Percentiles rank a stretch among this genome's conserved stretches.
phyloP scores from a whole-genome alignment of 352 stramenopile genomes.

The Phytophthora pini region DNA sequence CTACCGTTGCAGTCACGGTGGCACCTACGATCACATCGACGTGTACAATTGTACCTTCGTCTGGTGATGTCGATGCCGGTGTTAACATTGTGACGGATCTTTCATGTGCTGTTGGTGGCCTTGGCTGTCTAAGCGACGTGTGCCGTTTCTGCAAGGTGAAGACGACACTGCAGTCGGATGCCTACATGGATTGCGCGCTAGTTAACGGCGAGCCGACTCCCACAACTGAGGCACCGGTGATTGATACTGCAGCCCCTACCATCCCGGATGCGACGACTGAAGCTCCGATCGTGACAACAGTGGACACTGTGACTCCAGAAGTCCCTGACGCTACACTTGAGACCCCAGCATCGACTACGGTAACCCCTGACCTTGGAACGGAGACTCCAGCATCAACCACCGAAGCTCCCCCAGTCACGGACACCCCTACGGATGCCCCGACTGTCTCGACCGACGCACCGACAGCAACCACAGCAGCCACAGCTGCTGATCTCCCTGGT shows the following conservation, averaged over 20 bases:
- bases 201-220: slow-evolving; percentile 6
- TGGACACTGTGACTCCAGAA: not conserved
- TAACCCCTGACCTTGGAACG: not conserved
- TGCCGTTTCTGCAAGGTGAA: slow-evolving; percentile 50
- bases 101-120: slow-evolving; percentile 29
- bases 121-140: slow-evolving; percentile 40
- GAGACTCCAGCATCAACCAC: not conserved
- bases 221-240: not conserved
- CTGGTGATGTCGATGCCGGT: slow-evolving; percentile 35
- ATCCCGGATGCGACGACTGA: slow-evolving; percentile 4
- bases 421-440: not conserved
- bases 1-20: not conserved
- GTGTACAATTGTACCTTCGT: slow-evolving; percentile 17
- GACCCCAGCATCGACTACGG: not conserved
- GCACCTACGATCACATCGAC: not conserved
- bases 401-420: not conserved
- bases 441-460: not conserved
- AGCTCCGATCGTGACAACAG: not conserved
- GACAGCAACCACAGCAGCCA: not conserved
- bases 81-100: slow-evolving; percentile 38
- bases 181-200: slow-evolving; percentile 32
- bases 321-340: slow-evolving; percentile 2
- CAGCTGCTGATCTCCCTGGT: slow-evolving; percentile 3
- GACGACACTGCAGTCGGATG: slow-evolving; percentile 24
- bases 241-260: not conserved